Conservation (phyloP, 768 basidiomycete genomes). For the Rhodocollybia butyracea region DNA sequence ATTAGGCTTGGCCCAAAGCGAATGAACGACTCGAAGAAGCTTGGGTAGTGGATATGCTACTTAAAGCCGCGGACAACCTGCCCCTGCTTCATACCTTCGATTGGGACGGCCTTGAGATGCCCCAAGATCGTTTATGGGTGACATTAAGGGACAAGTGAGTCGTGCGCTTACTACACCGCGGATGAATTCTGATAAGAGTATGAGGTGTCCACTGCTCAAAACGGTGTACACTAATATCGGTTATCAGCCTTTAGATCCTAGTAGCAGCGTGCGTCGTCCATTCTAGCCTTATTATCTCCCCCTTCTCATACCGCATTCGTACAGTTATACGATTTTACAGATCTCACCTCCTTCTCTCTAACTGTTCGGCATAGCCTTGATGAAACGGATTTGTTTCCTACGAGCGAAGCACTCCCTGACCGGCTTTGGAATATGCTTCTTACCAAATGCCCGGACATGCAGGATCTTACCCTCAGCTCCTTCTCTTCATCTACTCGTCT, state of each 20-base stretch:
- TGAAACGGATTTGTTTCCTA: slow-evolving; percentile 36
- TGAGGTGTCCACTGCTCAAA: slow-evolving; percentile 40
- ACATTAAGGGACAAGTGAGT: slow-evolving; percentile 36
- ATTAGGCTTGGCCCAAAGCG: slow-evolving; percentile 46
- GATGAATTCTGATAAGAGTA: background rate
- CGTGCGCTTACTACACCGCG: background rate
- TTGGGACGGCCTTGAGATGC: slow-evolving; percentile 51
- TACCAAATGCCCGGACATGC: slow-evolving; percentile 41
- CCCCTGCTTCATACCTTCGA: slow-evolving; percentile 39
- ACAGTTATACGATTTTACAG: slow-evolving; percentile 39
- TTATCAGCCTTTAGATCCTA: slow-evolving; percentile 26
- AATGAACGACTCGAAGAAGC: slow-evolving; percentile 37
- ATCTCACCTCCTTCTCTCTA: slow-evolving; percentile 43
- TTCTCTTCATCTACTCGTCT: slow-evolving; percentile 46
- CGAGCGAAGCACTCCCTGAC: slow-evolving; percentile 34
- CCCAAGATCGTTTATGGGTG: slow-evolving; percentile 39
- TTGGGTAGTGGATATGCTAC: slow-evolving; percentile 37
- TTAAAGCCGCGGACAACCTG: slow-evolving; percentile 28
- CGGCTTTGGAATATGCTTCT: slow-evolving; percentile 48
- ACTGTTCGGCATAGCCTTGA: slow-evolving; percentile 44
- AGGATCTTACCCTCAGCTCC: slow-evolving; percentile 46
- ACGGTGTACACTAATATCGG: slow-evolving; percentile 46
- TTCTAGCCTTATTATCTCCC: background rate
- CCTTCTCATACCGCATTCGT: background rate
- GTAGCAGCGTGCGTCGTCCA: slow-evolving; percentile 24